Evolutionary conservation across 2,329 filamentous ascomycete species (phyloP), one percentile per base, ranked within the genome.

Genomic region (Nigrograna mackinnonii): DNA sequence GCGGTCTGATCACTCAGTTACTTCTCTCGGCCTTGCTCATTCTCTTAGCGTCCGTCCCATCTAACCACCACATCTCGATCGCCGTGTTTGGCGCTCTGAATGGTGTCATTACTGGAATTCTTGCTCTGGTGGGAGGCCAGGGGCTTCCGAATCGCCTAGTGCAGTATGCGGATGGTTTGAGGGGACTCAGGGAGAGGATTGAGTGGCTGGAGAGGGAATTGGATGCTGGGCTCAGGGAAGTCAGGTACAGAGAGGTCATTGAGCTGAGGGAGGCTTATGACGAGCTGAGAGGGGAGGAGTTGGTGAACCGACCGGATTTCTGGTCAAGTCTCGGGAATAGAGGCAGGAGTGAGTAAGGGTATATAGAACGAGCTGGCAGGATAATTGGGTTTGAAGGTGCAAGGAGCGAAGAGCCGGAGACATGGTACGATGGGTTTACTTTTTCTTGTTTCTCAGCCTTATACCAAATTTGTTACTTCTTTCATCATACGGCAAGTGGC

Each of bases 161-260:
- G 19, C 60, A 65, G 49, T 60, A 61, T 37, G 37, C 54, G 28
- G 63, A 68, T 41, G 55, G 55, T 11, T 41, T 68, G 37, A 41
- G 50, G 33, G 60, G 54, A 28, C 52, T 69, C 9, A 46, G 64
- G 14, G 66, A 68, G 35, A 58, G 58, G 40, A 54, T 65, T 1
- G 65, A 69, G 35, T 65, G 65, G 51, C 31, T 68, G 47, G 67
- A 67, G 37, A 62, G 59, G 52, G 66, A 70, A 41, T 46, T 64
- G 7, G 54, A 56, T 5, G 62, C 62, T 13, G 62, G 58, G 16
- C 37, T 50, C 44, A 43, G 47, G 35, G 50, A 53, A 22, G 58
- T 69, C 9, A 47, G 49, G 20, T 67, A 59, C 49, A 46, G 46
- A 12, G 64, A 69, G 43, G 54, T 69, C 12, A 58, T 59, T 37